These are phyloP conservation scores for Fusarium keratoplasticum DNA, from an alignment of 2,329 filamentous ascomycete species.

Conservation along the genomic window DNA sequence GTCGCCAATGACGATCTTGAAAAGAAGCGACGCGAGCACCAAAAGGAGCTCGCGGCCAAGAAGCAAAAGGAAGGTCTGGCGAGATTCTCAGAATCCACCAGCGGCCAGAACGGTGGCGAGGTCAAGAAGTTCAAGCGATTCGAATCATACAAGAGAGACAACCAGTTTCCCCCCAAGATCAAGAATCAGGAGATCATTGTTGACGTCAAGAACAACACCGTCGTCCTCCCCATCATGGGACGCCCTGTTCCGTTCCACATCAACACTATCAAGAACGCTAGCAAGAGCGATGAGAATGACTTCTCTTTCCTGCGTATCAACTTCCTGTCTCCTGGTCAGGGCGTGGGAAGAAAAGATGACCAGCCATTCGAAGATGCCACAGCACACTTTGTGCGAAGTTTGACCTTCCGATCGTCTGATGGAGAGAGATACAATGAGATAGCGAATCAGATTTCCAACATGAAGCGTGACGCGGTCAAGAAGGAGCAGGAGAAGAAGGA, in stretches of 20 bases:
- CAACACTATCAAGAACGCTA: conserved; percentile 97
- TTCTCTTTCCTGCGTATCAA: conserved; percentile 96
- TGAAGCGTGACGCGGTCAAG: conserved; percentile 92
- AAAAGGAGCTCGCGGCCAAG: conserved; percentile 86
- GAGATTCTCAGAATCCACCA: conserved; percentile 86
- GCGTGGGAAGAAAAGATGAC: conserved; percentile 96
- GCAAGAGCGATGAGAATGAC: conserved; percentile 95
- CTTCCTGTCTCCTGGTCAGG: conserved; percentile 95
- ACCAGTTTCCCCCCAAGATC: conserved; percentile 86
- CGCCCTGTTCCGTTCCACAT: conserved; percentile 98
- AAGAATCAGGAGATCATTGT: conserved; percentile 91
- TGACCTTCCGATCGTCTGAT: conserved; percentile 94
- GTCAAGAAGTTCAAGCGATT: conserved; percentile 99
- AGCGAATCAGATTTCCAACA: conserved; percentile 90
- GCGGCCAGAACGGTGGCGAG: conserved; percentile 87
- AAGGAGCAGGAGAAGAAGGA: conserved; percentile 99
- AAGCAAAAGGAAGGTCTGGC: conserved; percentile 91
- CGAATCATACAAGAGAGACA: conserved; percentile 98
- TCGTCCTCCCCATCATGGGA: conserved; percentile 97
- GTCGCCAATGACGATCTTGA: conserved; percentile 87
- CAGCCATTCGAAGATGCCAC: conserved; percentile 97
- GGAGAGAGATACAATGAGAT: conserved; percentile 91
- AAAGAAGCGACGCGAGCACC: conserved; percentile 86
- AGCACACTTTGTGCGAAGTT: conserved; percentile 93
- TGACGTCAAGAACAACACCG: conserved; percentile 88